Percentiles rank a stretch among this genome's conserved stretches.
phyloP scores from a whole-genome alignment of 2,329 filamentous ascomycete genomes.

The Colletotrichum liriopes region DNA sequence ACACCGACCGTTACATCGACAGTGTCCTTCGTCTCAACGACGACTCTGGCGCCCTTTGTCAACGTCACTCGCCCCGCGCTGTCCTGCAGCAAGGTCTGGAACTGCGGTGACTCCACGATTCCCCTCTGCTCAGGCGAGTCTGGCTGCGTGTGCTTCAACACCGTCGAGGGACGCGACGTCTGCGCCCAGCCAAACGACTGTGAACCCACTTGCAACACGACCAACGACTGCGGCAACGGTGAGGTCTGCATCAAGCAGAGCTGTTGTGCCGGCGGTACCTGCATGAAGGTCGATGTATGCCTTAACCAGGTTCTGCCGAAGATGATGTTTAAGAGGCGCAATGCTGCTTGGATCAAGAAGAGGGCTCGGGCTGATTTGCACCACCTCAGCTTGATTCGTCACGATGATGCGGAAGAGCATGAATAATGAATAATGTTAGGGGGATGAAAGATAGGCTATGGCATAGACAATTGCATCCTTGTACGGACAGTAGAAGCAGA shows the following conservation, averaged over 20 bases:
- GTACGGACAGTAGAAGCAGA: slow-evolving; percentile 13
- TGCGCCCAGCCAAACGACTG: slow-evolving; percentile 37
- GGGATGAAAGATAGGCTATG: too few relatives aligned
- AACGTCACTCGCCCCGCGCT: slow-evolving; percentile 23
- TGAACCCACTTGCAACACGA: slow-evolving; percentile 16
- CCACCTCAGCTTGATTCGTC: slow-evolving; percentile 29
- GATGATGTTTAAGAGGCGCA: slow-evolving; percentile 38
- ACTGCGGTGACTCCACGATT: slow-evolving; percentile 26
- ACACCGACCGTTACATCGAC: slow-evolving; percentile 57
- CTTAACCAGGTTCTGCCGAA: slow-evolving; percentile 17
- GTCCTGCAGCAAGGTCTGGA: slow-evolving; percentile 23
- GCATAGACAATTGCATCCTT: neutral
- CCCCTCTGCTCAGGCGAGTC: slow-evolving; percentile 17
- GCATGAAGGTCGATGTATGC: slow-evolving; percentile 40
- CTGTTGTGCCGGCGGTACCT: slow-evolving; percentile 31
- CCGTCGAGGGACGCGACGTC: slow-evolving; percentile 29
- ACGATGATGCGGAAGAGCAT: slow-evolving; percentile 10
- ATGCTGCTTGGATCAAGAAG: slow-evolving; percentile 28
- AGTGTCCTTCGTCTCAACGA: slow-evolving; percentile 51
- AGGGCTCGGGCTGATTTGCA: slow-evolving; percentile 2
- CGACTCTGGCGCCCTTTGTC: slow-evolving; percentile 25
- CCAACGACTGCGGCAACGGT: slow-evolving; percentile 23
- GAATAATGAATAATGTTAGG: neutral
- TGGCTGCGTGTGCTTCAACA: slow-evolving; percentile 38
- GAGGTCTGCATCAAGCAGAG: slow-evolving; percentile 41